Evolutionary conservation across 1,139 yeast genomes (phyloP), one percentile per base, ranked within the genome.

Genomic region (Candida freyschussii): DNA sequence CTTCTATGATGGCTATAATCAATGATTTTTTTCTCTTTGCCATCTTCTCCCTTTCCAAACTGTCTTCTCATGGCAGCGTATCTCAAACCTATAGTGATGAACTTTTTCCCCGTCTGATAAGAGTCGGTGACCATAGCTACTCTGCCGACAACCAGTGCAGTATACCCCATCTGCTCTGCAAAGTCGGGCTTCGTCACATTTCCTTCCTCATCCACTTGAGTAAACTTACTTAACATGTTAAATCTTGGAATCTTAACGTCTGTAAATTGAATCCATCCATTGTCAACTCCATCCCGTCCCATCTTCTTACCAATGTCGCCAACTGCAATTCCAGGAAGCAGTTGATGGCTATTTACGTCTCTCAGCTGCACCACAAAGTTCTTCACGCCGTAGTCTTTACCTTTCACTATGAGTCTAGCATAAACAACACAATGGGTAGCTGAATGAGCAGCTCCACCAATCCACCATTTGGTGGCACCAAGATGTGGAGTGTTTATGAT

Each of bases 401-500:
- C 89, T 39, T 79, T 70, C 23, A 83, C 87, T 39, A 82, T 72
- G 47, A 86, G 68, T 48, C 96, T 71, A 22, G 96, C 96, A 55
- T 78, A 86, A 29, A 74, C 78, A 21, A 81, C 73, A 23, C 86
- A 67, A 60, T 86, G 95, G 15, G 91, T 84, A 7, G 95, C 86
- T 19, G 94, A 78, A 56, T 85, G 94, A 6, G 95, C 96, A 33
- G 96, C 96, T 52, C 96, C 96, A 29, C 96, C 96, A 51, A 86
- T 86, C 96, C 96, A 86, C 96, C 96, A 87, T 60, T 86, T 86
- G 35, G 95, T 85, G 26, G 96, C 95, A 34, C 93, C 91, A 38
- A 82, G 62, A 56, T 85, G 84, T 9, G 96, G 96, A 16, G 96
- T 86, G 56, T 83, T 75, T 43, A 86, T 76, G 33, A 72, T 59